Evolutionary conservation across 139 green algal genomes (phyloP).

Genomic region (Edaphochlamys debaryana): DNA sequence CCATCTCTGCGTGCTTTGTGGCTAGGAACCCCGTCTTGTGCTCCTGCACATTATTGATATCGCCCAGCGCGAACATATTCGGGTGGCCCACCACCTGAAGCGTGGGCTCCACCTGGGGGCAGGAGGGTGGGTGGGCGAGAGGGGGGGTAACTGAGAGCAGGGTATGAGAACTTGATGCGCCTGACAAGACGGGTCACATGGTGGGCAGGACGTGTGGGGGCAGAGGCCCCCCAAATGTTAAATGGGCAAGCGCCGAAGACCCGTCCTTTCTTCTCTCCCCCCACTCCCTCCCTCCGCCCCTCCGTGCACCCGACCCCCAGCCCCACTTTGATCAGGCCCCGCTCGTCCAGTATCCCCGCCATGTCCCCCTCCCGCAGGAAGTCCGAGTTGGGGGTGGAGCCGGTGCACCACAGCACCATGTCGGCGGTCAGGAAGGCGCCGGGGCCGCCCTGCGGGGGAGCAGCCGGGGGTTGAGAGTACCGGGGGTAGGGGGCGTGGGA

Average conservation of each 20-base stretch:
- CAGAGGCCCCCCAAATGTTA: no score
- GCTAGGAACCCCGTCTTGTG: background rate
- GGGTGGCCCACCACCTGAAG: conserved; percentile 27
- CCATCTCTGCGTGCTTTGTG: background rate
- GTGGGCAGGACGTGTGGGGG: no score
- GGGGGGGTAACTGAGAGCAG: no score
- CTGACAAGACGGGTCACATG: no score
- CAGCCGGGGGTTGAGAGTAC: no score
- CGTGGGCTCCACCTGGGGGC: conserved; percentile 4
- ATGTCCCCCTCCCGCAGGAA: background rate
- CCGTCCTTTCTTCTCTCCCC: no score
- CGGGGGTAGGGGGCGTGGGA: no score
- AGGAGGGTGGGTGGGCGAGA: background rate
- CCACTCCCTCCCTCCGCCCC: no score
- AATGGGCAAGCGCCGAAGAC: no score
- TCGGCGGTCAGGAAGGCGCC: background rate
- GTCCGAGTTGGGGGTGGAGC: background rate
- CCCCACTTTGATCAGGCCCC: conserved; percentile 3
- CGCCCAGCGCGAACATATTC: conserved; percentile 38
- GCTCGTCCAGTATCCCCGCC: background rate
- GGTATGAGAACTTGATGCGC: no score
- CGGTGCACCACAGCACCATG: conserved; percentile 34
- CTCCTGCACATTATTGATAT: conserved; percentile 30
- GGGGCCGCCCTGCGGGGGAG: background rate
- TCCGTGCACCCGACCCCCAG: no score